Evolutionary conservation across 2,329 filamentous ascomycete genomes (phyloP).

Genomic region (Fusarium ramigenum): DNA sequence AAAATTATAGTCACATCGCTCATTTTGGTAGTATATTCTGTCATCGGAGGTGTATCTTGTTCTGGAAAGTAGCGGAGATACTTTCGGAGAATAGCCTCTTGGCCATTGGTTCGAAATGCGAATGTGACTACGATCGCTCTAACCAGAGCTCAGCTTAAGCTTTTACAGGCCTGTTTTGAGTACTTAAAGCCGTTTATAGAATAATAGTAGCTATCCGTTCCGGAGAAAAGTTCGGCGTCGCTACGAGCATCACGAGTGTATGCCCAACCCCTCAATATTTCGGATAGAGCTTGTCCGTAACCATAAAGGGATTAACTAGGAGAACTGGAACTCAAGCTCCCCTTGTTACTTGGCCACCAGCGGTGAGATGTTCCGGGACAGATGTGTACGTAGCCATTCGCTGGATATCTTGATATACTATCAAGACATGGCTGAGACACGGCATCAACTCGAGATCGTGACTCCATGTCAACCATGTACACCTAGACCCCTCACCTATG

Average conservation of each 20-base stretch:
- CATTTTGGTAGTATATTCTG: slow-evolving; percentile 11
- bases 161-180: neutral
- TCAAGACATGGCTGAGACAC: neutral
- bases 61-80: slow-evolving; percentile 33
- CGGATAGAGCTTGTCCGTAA: neutral
- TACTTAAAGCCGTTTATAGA: rapidly evolving
- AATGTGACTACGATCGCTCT: neutral
- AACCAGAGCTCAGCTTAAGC: too few relatives aligned
- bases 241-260: neutral
- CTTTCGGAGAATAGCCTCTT: slow-evolving; percentile 22
- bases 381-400: neutral
- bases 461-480: rapidly evolving
- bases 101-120: neutral
- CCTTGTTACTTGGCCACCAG: neutral
- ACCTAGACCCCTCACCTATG: neutral
- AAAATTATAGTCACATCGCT: neutral
- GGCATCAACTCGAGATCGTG: neutral
- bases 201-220: too few relatives aligned
- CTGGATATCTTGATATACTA: too few relatives aligned
- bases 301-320: neutral
- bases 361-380: too few relatives aligned
- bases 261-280: neutral
- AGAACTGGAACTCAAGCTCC: rapidly evolving
- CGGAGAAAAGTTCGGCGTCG: neutral
- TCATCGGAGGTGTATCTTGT: slow-evolving; percentile 35